Evolutionary conservation across 163 green algal species (phyloP).

Genomic region (Prototheca wickerhamii): DNA sequence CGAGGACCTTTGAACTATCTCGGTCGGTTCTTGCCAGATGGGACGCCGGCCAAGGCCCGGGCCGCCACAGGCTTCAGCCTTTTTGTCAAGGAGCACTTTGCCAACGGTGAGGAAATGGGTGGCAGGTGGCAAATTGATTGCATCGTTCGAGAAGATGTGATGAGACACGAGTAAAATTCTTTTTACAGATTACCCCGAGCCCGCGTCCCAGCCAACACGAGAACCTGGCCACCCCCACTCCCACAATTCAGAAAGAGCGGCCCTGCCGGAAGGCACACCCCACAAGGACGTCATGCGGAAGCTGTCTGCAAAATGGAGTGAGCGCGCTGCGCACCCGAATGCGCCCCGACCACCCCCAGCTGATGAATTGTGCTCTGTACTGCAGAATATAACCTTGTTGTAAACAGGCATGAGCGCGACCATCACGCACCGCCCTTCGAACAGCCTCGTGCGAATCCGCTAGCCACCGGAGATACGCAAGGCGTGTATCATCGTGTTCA

Average conservation of each 20-base stretch:
- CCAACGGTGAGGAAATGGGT: background rate
- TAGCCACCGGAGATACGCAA: too few relatives aligned
- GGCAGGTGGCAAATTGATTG: background rate
- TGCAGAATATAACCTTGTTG: too few relatives aligned
- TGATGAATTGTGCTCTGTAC: too few relatives aligned
- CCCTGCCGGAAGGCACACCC: slow-evolving; percentile 12
- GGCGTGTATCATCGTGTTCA: too few relatives aligned
- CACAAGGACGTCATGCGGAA: slow-evolving; percentile 31
- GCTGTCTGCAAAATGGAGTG: slow-evolving; percentile 21
- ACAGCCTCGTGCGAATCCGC: too few relatives aligned
- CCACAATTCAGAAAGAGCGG: slow-evolving; percentile 1
- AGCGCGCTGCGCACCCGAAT: slow-evolving; percentile 3
- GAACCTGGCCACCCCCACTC: too few relatives aligned
- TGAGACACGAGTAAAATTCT: background rate
- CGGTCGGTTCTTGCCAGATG: slow-evolving; percentile 48
- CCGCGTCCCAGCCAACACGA: too few relatives aligned
- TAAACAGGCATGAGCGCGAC: too few relatives aligned
- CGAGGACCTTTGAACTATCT: slow-evolving; percentile 33
- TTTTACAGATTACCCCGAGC: too few relatives aligned
- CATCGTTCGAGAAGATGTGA: background rate
- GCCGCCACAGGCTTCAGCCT: slow-evolving; percentile 21
- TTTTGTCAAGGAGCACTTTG: slow-evolving; percentile 38
- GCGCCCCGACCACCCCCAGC: too few relatives aligned
- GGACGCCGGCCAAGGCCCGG: slow-evolving; percentile 33
- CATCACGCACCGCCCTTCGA: too few relatives aligned